These are phyloP conservation scores for Suillus spraguei DNA, from an alignment of 768 basidiomycete species.

Conservation along the genomic window DNA sequence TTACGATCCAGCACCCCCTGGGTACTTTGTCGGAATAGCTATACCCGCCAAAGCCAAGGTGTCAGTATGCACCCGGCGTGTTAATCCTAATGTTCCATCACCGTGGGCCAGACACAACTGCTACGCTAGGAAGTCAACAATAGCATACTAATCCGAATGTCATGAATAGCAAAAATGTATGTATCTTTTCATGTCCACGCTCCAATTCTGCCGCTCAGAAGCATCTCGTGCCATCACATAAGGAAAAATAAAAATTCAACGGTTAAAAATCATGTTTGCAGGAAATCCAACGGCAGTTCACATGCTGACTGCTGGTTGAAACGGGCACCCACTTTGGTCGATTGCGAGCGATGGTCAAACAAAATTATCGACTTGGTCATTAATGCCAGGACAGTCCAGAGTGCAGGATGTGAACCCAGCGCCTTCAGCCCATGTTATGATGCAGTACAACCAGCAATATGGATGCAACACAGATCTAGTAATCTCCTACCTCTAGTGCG, in stretches of 20 bases:
- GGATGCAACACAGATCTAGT: background rate
- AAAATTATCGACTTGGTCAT: background rate
- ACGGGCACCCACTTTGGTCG: background rate
- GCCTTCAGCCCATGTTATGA: background rate
- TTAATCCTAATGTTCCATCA: background rate
- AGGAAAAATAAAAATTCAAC: background rate
- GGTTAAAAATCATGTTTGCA: background rate
- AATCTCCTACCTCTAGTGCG: background rate
- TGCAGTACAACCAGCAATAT: background rate
- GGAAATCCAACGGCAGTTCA: background rate
- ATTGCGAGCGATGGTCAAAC: background rate
- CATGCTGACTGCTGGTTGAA: background rate
- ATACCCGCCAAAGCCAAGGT: background rate
- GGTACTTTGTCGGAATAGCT: background rate
- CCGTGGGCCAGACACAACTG: background rate
- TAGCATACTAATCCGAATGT: background rate
- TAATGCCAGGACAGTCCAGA: background rate
- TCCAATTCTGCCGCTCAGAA: background rate
- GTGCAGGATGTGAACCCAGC: background rate
- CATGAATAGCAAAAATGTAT: background rate
- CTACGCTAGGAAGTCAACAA: background rate
- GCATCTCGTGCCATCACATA: background rate
- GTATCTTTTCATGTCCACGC: background rate
- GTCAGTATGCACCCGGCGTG: background rate
- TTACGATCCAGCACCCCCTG: background rate